phyloP scores from a whole-genome alignment of 371 early-diverging fungal species.

The Saksenaea vasiformis region DNA sequence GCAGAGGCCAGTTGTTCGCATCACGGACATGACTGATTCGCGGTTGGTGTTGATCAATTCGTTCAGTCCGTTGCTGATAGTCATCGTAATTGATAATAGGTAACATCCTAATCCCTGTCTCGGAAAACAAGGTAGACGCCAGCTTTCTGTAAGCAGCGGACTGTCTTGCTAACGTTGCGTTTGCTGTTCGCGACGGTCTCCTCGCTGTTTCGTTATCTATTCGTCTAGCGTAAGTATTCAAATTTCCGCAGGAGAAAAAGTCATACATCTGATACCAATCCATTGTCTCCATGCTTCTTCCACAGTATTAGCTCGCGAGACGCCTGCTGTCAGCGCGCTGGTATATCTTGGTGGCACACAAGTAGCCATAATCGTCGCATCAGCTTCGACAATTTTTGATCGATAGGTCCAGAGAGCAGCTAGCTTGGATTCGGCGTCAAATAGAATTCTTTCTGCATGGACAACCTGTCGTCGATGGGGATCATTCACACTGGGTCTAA shows the following conservation, averaged over 20 bases:
- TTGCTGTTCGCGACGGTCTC: background rate
- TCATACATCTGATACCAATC: slow-evolving; percentile 1
- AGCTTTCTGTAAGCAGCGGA: background rate
- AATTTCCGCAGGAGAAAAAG: background rate
- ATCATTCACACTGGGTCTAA: slow-evolving; percentile 15
- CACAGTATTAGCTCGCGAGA: background rate
- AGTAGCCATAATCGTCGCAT: slow-evolving; percentile 11
- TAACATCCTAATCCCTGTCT: slow-evolving; percentile 14
- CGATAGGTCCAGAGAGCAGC: slow-evolving; percentile 22
- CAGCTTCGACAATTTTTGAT: slow-evolving; percentile 8
- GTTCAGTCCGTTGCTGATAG: slow-evolving; percentile 13
- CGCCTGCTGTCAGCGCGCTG: slow-evolving; percentile 1
- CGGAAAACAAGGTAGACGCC: background rate
- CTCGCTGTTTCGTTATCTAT: background rate
- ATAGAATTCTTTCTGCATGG: slow-evolving; percentile 18
- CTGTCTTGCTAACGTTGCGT: background rate
- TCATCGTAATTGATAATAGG: slow-evolving; percentile 19
- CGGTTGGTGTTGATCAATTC: slow-evolving; percentile 14
- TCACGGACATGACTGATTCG: slow-evolving; percentile 9
- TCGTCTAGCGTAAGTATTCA: background rate
- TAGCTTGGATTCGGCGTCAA: slow-evolving; percentile 21
- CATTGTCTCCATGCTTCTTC: slow-evolving; percentile 22
- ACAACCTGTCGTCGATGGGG: slow-evolving; percentile 22
- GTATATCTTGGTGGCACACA: slow-evolving; percentile 27
- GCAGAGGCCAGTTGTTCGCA: slow-evolving; percentile 37